Evolutionary conservation across 2,329 filamentous ascomycete genomes (phyloP).

Genomic region (Penicillium fuscoglaucum): DNA sequence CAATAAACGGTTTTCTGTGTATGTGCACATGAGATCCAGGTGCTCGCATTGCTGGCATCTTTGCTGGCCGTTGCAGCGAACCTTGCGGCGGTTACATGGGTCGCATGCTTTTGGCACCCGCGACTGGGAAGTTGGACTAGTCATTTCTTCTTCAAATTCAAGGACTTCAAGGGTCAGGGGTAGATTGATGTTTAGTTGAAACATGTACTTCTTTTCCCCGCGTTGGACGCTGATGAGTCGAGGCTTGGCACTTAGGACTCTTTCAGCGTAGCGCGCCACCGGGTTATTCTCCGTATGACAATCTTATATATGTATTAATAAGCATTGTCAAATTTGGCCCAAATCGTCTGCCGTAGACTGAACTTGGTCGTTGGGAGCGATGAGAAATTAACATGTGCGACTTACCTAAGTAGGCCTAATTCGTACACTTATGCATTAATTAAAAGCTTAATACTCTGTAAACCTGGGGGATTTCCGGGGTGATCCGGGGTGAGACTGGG

Average conservation of each 20-base stretch:
- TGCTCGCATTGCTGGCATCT: constrained; percentile 47
- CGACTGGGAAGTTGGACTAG: not conserved
- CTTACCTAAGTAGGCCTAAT: not conserved
- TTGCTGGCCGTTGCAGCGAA: constrained; percentile 49
- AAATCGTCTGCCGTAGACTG: too few relatives aligned
- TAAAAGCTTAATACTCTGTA: not conserved
- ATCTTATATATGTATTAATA: too few relatives aligned
- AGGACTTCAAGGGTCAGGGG: not conserved
- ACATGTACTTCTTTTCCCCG: constrained; percentile 7
- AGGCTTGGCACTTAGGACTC: constrained; percentile 4
- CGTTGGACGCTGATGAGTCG: not conserved
- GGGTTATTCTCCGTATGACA: not conserved
- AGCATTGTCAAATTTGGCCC: too few relatives aligned
- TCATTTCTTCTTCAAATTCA: not conserved
- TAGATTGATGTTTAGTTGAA: not conserved
- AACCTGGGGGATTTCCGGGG: too few relatives aligned
- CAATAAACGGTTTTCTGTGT: constrained; percentile 35
- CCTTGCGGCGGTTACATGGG: constrained; percentile 49
- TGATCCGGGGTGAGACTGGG: not conserved
- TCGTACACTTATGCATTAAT: not conserved
- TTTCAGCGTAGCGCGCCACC: constrained; percentile 3
- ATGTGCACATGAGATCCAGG: constrained; percentile 49
- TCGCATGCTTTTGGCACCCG: constrained; percentile 43
- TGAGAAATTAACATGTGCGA: not conserved
- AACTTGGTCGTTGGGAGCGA: not conserved